Evolutionary conservation across 768 basidiomycete species (phyloP).

Genomic region (Russula olivacea): DNA sequence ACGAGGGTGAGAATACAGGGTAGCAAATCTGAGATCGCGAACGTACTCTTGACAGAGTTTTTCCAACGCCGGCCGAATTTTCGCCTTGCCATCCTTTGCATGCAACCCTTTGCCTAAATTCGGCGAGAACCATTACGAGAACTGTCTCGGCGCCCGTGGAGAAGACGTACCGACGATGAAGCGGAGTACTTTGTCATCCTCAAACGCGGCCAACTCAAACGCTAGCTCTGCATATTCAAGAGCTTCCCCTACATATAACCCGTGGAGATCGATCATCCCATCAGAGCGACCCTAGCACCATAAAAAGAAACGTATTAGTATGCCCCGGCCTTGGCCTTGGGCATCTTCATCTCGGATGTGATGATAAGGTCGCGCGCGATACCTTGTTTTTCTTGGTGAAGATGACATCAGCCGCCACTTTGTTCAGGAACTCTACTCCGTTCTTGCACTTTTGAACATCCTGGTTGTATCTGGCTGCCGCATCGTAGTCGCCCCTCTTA

Average conservation of each 20-base stretch:
- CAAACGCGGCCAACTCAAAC: not conserved
- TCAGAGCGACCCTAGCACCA: not conserved
- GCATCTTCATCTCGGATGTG: not conserved
- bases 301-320: not conserved
- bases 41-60: conserved; percentile 1
- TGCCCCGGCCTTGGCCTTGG: not conserved
- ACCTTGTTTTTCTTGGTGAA: conserved; percentile 17
- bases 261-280: conserved; percentile 13
- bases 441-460: not conserved
- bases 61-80: conserved; percentile 17
- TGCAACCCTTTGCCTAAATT: conserved; percentile 8
- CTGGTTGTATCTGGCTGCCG: not conserved
- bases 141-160: not conserved
- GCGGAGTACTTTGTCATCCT: not conserved
- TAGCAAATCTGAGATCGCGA: not conserved
- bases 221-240: not conserved
- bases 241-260: conserved; percentile 2
- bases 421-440: not conserved
- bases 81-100: conserved; percentile 1
- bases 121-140: not conserved
- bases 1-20: not conserved
- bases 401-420: not conserved
- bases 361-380: not conserved
- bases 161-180: conserved; percentile 17
- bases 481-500: not conserved